Evolutionary conservation across 1,284 basidiomycete species (phyloP).

Genomic region (Boletus austroedulis): DNA sequence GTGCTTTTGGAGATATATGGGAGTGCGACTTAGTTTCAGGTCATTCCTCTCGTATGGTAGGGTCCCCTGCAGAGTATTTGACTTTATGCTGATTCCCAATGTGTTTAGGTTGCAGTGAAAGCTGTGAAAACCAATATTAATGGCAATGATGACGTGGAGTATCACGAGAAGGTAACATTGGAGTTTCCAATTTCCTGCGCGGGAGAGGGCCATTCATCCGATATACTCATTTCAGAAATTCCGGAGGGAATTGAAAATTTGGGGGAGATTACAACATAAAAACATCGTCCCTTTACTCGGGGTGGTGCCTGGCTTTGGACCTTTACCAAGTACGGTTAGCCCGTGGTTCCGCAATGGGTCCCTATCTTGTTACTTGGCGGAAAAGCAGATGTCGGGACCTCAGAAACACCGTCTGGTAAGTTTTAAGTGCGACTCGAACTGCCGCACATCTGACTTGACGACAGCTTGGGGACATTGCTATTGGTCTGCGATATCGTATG

Average conservation of each 20-base stretch:
- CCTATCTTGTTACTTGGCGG: conserved; percentile 19
- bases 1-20: conserved; percentile 31
- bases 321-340: conserved; percentile 25
- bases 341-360: conserved; percentile 33
- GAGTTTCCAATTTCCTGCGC: not conserved
- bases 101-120: conserved; percentile 27
- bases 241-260: conserved; percentile 28
- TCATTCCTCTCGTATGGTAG: conserved; percentile 9
- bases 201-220: not conserved
- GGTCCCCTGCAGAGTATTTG: not conserved
- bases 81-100: not conserved
- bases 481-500: conserved; percentile 31
- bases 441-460: not conserved
- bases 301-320: conserved; percentile 21
- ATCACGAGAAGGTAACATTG: conserved; percentile 16
- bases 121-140: conserved; percentile 9
- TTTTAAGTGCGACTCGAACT: not conserved
- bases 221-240: conserved; percentile 20
- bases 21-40: conserved; percentile 21
- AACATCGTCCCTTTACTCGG: conserved; percentile 33
- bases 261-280: conserved; percentile 22
- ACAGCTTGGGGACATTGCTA: conserved; percentile 26
- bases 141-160: not conserved
- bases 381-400: not conserved
- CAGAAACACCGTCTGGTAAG: conserved; percentile 20